A percentile compares a stretch with the other conserved stretches of the same genome.
Conservation (phyloP, 257 asterid species). For the Solanum arcanum region DNA sequence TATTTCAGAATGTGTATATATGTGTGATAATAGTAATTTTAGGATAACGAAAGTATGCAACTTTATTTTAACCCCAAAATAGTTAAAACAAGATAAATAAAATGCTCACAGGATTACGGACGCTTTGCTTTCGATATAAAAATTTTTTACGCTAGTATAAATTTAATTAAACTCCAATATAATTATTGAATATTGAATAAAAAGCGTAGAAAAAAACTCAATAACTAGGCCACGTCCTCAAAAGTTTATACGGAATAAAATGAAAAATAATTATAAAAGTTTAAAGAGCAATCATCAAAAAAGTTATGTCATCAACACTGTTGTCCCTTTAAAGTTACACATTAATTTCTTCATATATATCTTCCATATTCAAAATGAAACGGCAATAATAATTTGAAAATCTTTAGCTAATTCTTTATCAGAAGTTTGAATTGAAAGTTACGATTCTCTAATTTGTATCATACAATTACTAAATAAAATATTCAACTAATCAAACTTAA, state of each 20-base stretch:
- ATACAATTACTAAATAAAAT: not conserved
- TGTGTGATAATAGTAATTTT: not conserved
- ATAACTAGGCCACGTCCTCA: not conserved
- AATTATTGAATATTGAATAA: not conserved
- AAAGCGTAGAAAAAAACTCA: not conserved
- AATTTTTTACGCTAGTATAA: fast-evolving
- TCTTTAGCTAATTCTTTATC: not conserved
- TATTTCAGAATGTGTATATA: not conserved
- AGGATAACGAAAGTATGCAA: not conserved
- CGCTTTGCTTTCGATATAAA: too few species aligned
- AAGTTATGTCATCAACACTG: not conserved
- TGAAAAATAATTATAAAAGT: not conserved
- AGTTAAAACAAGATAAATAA: not conserved
- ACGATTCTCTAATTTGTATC: not conserved
- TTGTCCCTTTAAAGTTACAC: not conserved
- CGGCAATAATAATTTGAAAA: not conserved
- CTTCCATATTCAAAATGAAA: not conserved
- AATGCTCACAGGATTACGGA: not conserved
- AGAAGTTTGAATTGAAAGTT: not conserved
- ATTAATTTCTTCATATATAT: not conserved
- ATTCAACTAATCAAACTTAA: not conserved
- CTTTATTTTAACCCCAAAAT: not conserved
- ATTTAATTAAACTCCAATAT: too few species aligned
- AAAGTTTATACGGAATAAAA: not conserved
- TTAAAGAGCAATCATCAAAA: not conserved